Conservation (phyloP, 169 alveolate species). For the Plasmodium gonderi region DNA sequence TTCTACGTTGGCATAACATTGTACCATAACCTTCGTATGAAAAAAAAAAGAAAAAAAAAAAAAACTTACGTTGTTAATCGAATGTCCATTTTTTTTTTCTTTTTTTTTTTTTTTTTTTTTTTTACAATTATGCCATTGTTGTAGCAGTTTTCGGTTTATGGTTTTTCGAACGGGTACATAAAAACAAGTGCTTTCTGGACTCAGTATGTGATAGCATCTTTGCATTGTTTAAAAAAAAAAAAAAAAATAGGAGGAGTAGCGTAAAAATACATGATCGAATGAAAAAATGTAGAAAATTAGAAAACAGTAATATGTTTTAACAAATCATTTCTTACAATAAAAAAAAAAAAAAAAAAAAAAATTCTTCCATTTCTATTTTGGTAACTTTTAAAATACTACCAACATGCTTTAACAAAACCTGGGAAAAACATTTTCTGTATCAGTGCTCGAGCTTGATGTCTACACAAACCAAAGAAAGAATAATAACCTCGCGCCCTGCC, state of each 20-base stretch:
- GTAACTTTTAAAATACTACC: slow-evolving; percentile 68
- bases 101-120: neutral
- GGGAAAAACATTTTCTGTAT: slow-evolving; percentile 81
- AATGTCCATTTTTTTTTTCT: neutral
- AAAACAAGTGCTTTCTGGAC: neutral
- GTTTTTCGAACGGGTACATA: neutral
- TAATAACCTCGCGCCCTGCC: slow-evolving; percentile 82
- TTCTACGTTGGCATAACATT: neutral
- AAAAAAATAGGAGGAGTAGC: neutral
- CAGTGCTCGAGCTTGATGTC: slow-evolving; percentile 82
- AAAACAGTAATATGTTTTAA: no score
- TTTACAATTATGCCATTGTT: neutral
- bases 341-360: neutral
- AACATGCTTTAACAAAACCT: slow-evolving; percentile 82
- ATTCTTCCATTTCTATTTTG: no score
- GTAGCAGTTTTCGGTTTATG: neutral
- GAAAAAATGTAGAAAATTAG: no score
- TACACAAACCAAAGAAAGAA: slow-evolving; percentile 79
- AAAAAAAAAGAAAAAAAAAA: neutral
- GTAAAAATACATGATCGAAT: no score
- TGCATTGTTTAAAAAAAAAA: neutral
- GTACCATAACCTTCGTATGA: neutral
- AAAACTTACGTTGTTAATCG: neutral
- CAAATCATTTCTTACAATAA: no score
- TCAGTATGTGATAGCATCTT: no score